Evolutionary conservation across 495 filamentous ascomycete genomes (phyloP), one percentile per base, ranked within the genome.

Genomic region (Pseudoneurospora amorphoporcata): DNA sequence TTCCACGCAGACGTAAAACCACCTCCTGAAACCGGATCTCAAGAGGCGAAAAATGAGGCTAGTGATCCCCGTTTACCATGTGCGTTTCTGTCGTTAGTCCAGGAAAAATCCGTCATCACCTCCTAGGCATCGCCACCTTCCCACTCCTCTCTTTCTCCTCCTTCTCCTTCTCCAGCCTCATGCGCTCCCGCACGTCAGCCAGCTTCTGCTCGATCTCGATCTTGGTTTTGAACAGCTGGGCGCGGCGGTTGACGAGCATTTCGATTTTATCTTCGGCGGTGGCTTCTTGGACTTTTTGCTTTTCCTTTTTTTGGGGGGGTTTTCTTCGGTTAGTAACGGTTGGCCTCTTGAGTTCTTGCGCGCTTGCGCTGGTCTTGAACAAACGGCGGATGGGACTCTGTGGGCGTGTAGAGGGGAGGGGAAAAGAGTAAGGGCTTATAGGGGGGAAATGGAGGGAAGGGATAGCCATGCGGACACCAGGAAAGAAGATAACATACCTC

Each of bases 121-220:
- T 65, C 53, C 53, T 65, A 29, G 53, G 53, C 53, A 35, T 65
- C 10, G 53, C 29, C 53, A 65, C 29, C 29, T 23, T 19, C 7
- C 53, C 53, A 35, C 14, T 65, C 53, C 17, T 65, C 53, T 35
- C 53, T 35, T 61, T 61, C 29, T 61, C 53, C 14, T 61, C 53
- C 29, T 61, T 61, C 7, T 65, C 53, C 29, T 17, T 65, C 7
- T 65, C 53, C 53, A 65, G 53, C 6, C 53, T 73, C 38, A 82
- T 79, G 70, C 83, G 74, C 58, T 73, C 78, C 19, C 79, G 72
- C 68, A 85, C 39, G 32, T 77, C 75, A 3, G 39, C 77, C 2
- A 84, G 72, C 77, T 85, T 85, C 16, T 41, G 38, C 72, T 85
- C 80, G 1, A 85, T 73, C 40, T 82, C 79, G 0, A 16, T 41